Base-by-base conservation (phyloP, 169 alveolate genomes). In the Plasmodium berghei region DNA sequence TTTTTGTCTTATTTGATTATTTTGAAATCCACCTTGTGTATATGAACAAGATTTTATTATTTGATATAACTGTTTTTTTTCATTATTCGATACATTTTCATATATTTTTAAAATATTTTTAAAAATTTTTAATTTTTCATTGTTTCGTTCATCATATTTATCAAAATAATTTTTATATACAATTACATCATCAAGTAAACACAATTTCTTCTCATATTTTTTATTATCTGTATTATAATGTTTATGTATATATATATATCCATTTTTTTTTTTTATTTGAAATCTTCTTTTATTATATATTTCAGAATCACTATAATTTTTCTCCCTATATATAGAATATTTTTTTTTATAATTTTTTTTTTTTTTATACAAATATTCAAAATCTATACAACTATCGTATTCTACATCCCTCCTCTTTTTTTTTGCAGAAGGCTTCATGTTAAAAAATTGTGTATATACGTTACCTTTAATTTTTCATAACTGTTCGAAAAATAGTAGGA, bases 21-120 rank as follows among this genome's bases (percentile, higher is more conserved):
- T 83, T 56, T 70, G 90, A 83, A 83, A 83, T 16, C 90, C 90
- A 34, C 73, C 90, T 83, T 67, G 72, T 5, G 90, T 67, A 72
- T 67, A 83, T 40, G 90, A 83, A 61, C 67, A 83, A 22, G 70
- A 83, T 26, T 83, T 83, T 56, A 83, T 83, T 72, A 83, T 67
- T 42, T 83, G 86, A 72, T 83, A 83, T 5, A 83, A 54, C 18
- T 83, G 67, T 14, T 56, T 83, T 59, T 83, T 66, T 26, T 83
- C 90, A 55, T 67, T 56, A 9, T 56, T 62, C 34, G 83, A 20
- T 46, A 69, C 90, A 69, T 83, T 66, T 83, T 83, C 90, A 83
- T 83, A 83, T 55, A 83, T 83, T 72, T 70, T 83, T 61, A 83
- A 72, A 45, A 83, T 83, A 12, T 83, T 83, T 61, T 83, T 83